A percentile compares a stretch with the other conserved stretches of the same genome.
phyloP scores from a whole-genome alignment of 2,329 filamentous ascomycete genomes.

The Leptographium flavum region DNA sequence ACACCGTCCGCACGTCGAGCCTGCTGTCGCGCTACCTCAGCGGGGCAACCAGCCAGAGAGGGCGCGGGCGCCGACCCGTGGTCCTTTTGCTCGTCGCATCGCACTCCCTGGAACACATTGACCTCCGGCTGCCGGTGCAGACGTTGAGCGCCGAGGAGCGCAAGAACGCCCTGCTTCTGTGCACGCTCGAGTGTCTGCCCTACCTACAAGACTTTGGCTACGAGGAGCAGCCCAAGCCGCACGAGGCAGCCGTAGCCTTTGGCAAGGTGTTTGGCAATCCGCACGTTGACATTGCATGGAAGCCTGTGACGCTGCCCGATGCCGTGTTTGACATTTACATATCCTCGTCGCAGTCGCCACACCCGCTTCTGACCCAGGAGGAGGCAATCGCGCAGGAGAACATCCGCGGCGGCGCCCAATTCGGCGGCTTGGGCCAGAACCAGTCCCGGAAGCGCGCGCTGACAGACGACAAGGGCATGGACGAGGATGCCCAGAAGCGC shows the following conservation, averaged over 20 bases:
- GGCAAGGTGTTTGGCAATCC: conserved; percentile 27
- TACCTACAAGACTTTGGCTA: conserved; percentile 20
- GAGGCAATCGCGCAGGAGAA: neutral
- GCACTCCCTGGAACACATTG: conserved; percentile 42
- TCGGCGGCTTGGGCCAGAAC: no score
- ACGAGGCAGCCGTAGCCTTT: conserved; percentile 33
- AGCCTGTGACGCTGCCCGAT: conserved; percentile 30
- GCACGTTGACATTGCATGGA: conserved; percentile 28
- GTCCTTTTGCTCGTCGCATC: conserved; percentile 33
- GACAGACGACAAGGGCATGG: conserved; percentile 1
- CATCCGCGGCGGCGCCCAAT: neutral
- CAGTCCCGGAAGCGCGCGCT: conserved; percentile 25
- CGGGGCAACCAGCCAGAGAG: neutral
- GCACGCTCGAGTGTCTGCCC: conserved; percentile 24
- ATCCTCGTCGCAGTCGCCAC: conserved; percentile 14
- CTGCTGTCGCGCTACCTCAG: conserved; percentile 14
- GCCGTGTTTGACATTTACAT: conserved; percentile 33
- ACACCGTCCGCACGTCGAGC: conserved; percentile 28
- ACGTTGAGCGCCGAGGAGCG: conserved; percentile 28
- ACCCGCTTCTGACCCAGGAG: conserved; percentile 7
- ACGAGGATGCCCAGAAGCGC: conserved; percentile 16
- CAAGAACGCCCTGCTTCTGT: conserved; percentile 24
- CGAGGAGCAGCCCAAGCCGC: conserved; percentile 24
- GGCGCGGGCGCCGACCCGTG: conserved; percentile 19
- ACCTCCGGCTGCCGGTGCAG: conserved; percentile 25